These are phyloP conservation scores for Phaeosphaeria sp. DNA, from an alignment of 2,329 filamentous ascomycete genomes.

Conservation along the genomic window DNA sequence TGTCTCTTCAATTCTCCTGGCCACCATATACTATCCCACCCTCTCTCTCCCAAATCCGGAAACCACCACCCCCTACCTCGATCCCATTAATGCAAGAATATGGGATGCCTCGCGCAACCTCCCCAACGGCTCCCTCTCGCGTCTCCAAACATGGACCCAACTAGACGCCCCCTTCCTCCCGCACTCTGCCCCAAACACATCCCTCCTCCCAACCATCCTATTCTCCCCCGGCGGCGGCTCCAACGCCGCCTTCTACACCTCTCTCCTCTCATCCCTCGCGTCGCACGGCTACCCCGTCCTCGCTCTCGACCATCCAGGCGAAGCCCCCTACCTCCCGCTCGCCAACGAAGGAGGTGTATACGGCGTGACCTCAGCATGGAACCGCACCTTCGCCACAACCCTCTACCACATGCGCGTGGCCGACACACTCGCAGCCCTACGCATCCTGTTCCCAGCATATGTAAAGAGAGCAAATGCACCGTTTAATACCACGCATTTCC, in stretches of 20 bases:
- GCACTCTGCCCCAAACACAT: conserved; percentile 11
- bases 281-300: conserved; percentile 25
- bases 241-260: conserved; percentile 16
- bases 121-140: neutral
- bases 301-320: conserved; percentile 26
- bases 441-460: conserved; percentile 9
- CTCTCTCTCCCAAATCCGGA: conserved; percentile 11
- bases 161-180: neutral
- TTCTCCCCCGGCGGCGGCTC: conserved; percentile 26
- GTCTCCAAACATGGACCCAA: neutral
- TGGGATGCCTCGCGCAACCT: conserved; percentile 17
- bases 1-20: conserved; percentile 17
- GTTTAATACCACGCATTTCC: conserved; percentile 20
- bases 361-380: conserved; percentile 18
- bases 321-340: conserved; percentile 22
- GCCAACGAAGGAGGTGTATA: conserved; percentile 10
- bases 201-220: conserved; percentile 21
- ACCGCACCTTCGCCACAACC: conserved; percentile 6
- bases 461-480: conserved; percentile 10
- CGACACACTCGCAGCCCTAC: conserved; percentile 13
- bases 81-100: conserved; percentile 23
- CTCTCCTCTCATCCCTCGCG: conserved; percentile 18
- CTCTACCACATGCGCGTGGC: conserved; percentile 25
- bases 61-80: conserved; percentile 26
- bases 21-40: conserved; percentile 32